Evolutionary conservation across 768 basidiomycete species (phyloP), one percentile per base, ranked within the genome.

Genomic region (Serendipita indica): DNA sequence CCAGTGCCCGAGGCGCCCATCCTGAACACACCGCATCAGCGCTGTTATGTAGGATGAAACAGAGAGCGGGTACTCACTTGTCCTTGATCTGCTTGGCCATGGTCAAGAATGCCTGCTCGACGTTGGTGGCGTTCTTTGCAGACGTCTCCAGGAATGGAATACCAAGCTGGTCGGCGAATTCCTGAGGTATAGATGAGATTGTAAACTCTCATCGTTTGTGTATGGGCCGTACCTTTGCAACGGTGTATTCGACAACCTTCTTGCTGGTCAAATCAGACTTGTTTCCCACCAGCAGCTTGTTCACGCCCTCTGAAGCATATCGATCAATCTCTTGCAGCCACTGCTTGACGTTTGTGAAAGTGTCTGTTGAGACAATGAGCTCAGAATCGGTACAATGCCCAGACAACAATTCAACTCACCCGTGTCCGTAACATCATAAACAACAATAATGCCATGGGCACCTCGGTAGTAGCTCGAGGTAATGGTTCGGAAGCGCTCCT

Each of bases 401-500:
- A 10, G 35, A 37, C n/a, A n/a, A 10, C 10, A 37, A 27, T 13
- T 0, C 32, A 22, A 64, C 74, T 45, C 61, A 86, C 86, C 89
- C 67, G 88, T 89, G 74, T 97, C 93, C 39, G 92, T 94, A 58
- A 97, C 92, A 69, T 91, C 89, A 75, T 97, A 98, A n/a, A 98
- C 93, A 54, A 98, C 86, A 67, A 98, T 87, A 69, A 98, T 98
- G 63, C 96, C 96, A 69, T 94, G 91, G 49, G 96, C 96, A 39
- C 96, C 96, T 61, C 96, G 82, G 76, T 99, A 99, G 78, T 99
- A 99, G n/a, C 93, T 90, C 2, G 93, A 91, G 4, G 96, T 98
- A 70, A 99, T 99, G 13, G 96, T 98, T 62, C 96, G 82, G 85
- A 97, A 97, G 30, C 93, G 83, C 72, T 99, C 96, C 72, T 99